Conservation (phyloP, 306 rosid genomes). For the Senna tora region DNA sequence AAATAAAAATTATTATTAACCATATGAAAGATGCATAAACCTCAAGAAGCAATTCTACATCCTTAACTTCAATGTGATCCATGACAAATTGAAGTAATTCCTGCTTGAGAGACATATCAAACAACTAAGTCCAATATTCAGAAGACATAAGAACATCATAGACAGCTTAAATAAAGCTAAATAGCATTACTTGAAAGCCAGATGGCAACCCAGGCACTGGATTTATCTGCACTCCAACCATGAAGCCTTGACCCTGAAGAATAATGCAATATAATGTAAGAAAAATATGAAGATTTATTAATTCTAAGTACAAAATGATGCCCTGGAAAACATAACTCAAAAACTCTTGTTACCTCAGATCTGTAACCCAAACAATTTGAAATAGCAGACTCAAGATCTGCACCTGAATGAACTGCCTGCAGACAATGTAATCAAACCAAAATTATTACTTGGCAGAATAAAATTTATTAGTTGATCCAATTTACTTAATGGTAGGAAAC, state of each 20-base stretch:
- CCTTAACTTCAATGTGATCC: slow-evolving; percentile 76
- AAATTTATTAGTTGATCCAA: slow-evolving; percentile 32
- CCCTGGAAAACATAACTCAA: slow-evolving; percentile 28
- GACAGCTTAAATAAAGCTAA: slow-evolving; percentile 37
- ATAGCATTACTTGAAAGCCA: slow-evolving; percentile 70
- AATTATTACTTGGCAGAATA: slow-evolving; percentile 19
- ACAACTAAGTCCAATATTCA: slow-evolving; percentile 30
- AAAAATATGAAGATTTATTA: slow-evolving; percentile 26
- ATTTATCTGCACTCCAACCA: slow-evolving; percentile 96
- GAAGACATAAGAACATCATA: slow-evolving; percentile 32
- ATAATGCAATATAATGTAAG: slow-evolving; percentile 18
- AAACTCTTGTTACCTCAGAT: slow-evolving; percentile 64
- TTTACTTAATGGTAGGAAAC: slow-evolving; percentile 11
- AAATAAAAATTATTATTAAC: slow-evolving; percentile 22
- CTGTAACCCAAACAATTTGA: slow-evolving; percentile 84
- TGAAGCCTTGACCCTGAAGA: slow-evolving; percentile 98
- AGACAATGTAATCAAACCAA: slow-evolving; percentile 38
- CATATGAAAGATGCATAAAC: slow-evolving; percentile 51
- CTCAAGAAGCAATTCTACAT: slow-evolving; percentile 83
- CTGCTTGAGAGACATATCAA: slow-evolving; percentile 49
- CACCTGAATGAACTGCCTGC: slow-evolving; percentile 99
- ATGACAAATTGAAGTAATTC: slow-evolving; percentile 67
- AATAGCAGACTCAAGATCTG: slow-evolving; percentile 94
- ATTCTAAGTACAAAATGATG: slow-evolving; percentile 32
- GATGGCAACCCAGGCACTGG: slow-evolving; percentile 90